A percentile compares a stretch with the other conserved stretches of the same genome.
phyloP scores from a whole-genome alignment of 306 rosid species.

The Canavalia ensiformis region DNA sequence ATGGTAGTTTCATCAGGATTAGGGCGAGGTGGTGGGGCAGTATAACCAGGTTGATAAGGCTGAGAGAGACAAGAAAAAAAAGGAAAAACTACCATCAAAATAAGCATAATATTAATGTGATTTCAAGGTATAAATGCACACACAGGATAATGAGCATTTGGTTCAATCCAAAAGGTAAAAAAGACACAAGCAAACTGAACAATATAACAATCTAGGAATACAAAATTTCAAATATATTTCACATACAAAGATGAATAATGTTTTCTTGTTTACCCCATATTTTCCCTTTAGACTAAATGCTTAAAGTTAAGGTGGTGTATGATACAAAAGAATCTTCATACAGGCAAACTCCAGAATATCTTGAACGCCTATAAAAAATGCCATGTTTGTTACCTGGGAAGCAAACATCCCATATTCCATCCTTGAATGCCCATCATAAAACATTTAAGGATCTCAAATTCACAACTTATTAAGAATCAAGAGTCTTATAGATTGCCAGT shows the following conservation, averaged over 20 bases:
- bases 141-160: conserved; percentile 15
- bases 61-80: conserved; percentile 50
- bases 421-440: background rate
- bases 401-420: background rate
- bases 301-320: background rate
- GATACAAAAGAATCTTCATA: conserved; percentile 1
- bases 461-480: background rate
- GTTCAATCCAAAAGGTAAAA: conserved; percentile 30
- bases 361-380: conserved; percentile 5
- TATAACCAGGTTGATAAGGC: conserved; percentile 88
- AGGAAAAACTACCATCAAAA: conserved; percentile 38
- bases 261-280: background rate
- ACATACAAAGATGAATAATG: background rate
- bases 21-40: conserved; percentile 87
- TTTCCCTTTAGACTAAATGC: background rate
- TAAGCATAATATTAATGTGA: conserved; percentile 2
- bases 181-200: background rate
- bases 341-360: conserved; percentile 22
- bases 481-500: background rate
- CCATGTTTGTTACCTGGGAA: background rate
- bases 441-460: background rate
- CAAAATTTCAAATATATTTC: conserved; percentile 6
- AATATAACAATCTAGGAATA: background rate
- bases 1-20: conserved; percentile 87
- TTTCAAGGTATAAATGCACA: conserved; percentile 5